Evolutionary conservation across 768 basidiomycete species (phyloP), one percentile per base, ranked within the genome.

Genomic region (Crepidotus variabilis): DNA sequence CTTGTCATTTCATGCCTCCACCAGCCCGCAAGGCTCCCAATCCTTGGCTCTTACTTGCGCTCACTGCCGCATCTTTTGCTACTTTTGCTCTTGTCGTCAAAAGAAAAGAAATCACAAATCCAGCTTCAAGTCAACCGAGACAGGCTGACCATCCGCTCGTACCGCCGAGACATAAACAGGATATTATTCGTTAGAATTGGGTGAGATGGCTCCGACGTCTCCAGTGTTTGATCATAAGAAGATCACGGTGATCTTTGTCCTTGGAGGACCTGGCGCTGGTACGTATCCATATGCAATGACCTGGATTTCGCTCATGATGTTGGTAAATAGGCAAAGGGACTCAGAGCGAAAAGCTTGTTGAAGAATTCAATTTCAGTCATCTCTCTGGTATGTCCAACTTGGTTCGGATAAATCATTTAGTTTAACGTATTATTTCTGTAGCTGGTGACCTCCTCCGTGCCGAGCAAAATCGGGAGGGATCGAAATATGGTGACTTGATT

Each of bases 401-500:
- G 46, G 8, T n/a, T 36, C 53, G 35, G 28, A 47, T 34, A 23
- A 54, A 11, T 51, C 61, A 55, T 59, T 56, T 51, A 49, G 53
- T 52, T 50, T 46, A 10, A 56, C 23, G 21, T 57, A 23, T 23
- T 23, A 22, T 14, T 35, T 16, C 21, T 21, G 21, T 69, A 93
- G 97, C 97, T 57, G 97, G 97, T n/a, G 97, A 99, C 72, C 87
- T 99, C 28, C 82, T 98, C 20, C 90, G 97, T 58, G 94, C 90
- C 8, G 97, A 99, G 67, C 95, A 98, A 73, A 76, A 84, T 57
- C 87, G 95, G 47, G 84, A 88, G 55, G 90, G 90, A 46, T 95
- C 93, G 1, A 65, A 86, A 58, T 90, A 87, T 63, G 94, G 94
- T 28, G 75, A 83, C 23, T 74, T 98, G 65, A 99, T 98, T 70